phyloP scores from a whole-genome alignment of 345 rosid genomes.

The Camelina hispida region DNA sequence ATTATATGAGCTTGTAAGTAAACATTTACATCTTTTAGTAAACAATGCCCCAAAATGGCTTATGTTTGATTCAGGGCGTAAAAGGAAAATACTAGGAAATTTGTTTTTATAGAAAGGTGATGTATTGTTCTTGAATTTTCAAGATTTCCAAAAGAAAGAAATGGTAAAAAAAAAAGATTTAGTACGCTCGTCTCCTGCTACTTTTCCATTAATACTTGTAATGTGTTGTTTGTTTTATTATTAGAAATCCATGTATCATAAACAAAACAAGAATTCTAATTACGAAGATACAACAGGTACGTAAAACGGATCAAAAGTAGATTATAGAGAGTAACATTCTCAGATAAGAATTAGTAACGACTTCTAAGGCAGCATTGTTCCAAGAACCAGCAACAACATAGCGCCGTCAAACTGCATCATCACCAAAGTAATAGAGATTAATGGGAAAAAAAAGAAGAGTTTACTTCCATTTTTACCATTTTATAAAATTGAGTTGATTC shows the following conservation, averaged over 20 bases:
- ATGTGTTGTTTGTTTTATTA: not conserved
- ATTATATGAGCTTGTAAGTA: constrained; percentile 24
- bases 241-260: not conserved
- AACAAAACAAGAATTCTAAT: not conserved
- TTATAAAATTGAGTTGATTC: constrained; percentile 1
- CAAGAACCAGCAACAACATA: constrained; percentile 43
- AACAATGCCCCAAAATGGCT: not conserved
- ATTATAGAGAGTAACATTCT: not conserved
- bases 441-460: not conserved
- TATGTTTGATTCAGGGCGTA: not conserved
- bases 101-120: not conserved
- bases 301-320: constrained; percentile 4
- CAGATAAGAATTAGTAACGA: constrained; percentile 31
- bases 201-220: too few relatives aligned
- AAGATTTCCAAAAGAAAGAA: not conserved
- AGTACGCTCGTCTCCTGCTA: not conserved
- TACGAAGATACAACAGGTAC: not conserved
- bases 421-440: constrained; percentile 4
- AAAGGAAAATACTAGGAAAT: not conserved
- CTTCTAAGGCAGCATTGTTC: constrained; percentile 37
- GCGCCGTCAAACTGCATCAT: constrained; percentile 34
- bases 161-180: not conserved
- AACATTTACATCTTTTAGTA: not conserved
- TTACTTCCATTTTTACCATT: not conserved
- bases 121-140: not conserved